Evolutionary conservation across 495 filamentous ascomycete genomes (phyloP).

Genomic region (Aspergillus saccharolyticus): DNA sequence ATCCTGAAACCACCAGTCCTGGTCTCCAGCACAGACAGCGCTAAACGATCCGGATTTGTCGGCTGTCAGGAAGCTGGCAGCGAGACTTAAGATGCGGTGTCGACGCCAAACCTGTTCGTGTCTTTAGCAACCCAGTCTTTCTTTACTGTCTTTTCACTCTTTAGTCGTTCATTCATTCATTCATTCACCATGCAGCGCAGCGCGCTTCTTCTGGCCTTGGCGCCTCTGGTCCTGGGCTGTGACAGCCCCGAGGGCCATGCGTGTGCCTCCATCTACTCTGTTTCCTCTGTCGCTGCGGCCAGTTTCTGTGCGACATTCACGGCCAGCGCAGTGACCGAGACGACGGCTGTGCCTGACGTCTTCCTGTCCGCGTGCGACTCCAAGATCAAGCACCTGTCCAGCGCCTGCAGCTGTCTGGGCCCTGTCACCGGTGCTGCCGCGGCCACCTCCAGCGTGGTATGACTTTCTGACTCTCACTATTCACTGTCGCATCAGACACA

Average conservation of each 20-base stretch:
- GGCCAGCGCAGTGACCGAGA: constrained; percentile 22
- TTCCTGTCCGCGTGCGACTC: constrained; percentile 24
- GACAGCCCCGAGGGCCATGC: constrained; percentile 25
- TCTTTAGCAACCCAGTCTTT: not conserved
- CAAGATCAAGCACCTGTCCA: constrained; percentile 25
- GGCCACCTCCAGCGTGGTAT: constrained; percentile 1
- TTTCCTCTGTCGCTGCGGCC: constrained; percentile 22
- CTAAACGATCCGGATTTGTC: not conserved
- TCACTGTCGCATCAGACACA: not conserved
- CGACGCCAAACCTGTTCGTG: not conserved
- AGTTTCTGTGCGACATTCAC: constrained; percentile 31
- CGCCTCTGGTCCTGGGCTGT: constrained; percentile 27
- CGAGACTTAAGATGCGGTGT: not conserved
- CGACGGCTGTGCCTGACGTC: constrained; percentile 20
- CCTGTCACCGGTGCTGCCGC: constrained; percentile 9
- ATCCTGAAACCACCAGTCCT: not conserved
- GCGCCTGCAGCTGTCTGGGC: constrained; percentile 30
- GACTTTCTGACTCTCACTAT: not conserved
- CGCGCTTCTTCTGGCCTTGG: constrained; percentile 26
- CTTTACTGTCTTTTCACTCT: constrained; percentile 4
- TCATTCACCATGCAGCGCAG: constrained; percentile 30
- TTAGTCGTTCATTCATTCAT: constrained; percentile 23
- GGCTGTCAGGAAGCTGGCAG: not conserved
- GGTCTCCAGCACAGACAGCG: not conserved
- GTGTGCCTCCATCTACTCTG: constrained; percentile 27